phyloP scores from a whole-genome alignment of 1,284 basidiomycete genomes.

The Ganoderma multipileum region DNA sequence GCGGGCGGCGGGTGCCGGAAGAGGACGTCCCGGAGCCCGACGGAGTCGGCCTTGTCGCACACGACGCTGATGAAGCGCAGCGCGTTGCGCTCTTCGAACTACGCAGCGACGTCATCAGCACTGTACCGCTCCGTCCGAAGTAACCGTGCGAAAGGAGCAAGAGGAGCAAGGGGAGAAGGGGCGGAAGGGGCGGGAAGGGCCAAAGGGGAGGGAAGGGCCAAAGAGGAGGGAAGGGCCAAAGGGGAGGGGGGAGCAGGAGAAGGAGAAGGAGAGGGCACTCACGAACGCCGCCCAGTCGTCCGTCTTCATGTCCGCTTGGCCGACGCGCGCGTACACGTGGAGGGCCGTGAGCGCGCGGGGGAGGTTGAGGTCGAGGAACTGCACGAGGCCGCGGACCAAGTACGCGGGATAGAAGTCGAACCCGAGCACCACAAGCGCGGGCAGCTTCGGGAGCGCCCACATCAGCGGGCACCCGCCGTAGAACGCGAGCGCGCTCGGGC shows the following conservation, averaged over 20 bases:
- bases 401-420: constrained; percentile 9
- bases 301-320: constrained; percentile 1
- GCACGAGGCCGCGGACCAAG: constrained; percentile 7
- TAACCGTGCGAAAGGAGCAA: too few species aligned
- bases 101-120: neutral
- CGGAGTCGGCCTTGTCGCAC: neutral
- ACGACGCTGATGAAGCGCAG: constrained; percentile 7
- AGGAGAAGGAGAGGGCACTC: neutral
- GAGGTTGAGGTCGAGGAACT: constrained; percentile 8
- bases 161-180: too few species aligned
- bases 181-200: too few species aligned
- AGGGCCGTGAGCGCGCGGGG: constrained; percentile 1
- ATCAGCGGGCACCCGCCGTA: constrained; percentile 9
- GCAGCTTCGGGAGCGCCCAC: constrained; percentile 8
- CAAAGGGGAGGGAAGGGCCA: too few species aligned
- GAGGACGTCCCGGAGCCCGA: constrained; percentile 2
- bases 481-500: constrained; percentile 9
- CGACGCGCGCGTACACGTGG: constrained; percentile 6
- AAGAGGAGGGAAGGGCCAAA: too few species aligned
- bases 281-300: constrained; percentile 5
- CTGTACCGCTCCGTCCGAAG: too few species aligned
- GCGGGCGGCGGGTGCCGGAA: neutral
- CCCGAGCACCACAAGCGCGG: constrained; percentile 7
- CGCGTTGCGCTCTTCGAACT: neutral
- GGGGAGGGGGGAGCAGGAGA: neutral